These are phyloP conservation scores for Lasiosphaeriaceae sp. DNA, from an alignment of 495 filamentous ascomycete genomes.

Conservation along the genomic window DNA sequence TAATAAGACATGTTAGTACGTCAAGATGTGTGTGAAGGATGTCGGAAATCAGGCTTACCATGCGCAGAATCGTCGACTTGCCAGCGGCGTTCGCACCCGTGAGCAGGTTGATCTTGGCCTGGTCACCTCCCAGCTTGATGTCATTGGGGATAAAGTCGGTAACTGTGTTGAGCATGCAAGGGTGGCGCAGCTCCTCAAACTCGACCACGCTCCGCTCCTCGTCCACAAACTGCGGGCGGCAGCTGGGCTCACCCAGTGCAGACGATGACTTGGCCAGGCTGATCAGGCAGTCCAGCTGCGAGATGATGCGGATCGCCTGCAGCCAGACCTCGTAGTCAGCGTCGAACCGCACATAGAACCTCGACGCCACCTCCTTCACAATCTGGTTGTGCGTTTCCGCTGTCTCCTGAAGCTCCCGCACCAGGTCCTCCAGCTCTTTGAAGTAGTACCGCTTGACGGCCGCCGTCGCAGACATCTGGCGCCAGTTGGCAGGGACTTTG, in stretches of 20 bases:
- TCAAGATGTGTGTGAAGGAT: constrained; percentile 4
- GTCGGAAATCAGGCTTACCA: constrained; percentile 55
- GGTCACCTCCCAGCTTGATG: constrained; percentile 76
- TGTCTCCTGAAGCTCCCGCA: constrained; percentile 84
- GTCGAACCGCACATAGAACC: constrained; percentile 87
- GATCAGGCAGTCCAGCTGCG: constrained; percentile 93
- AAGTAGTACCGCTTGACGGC: constrained; percentile 95
- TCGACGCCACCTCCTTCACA: constrained; percentile 75
- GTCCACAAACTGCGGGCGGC: constrained; percentile 81
- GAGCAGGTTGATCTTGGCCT: constrained; percentile 81
- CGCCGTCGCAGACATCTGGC: constrained; percentile 91
- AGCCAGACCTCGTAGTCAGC: constrained; percentile 85
- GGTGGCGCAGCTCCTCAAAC: constrained; percentile 89
- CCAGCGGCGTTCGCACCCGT: constrained; percentile 97
- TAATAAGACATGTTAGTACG: constrained; percentile 14
- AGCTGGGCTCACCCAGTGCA: constrained; percentile 79
- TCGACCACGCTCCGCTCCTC: constrained; percentile 80
- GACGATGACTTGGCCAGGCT: constrained; percentile 84
- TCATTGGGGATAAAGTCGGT: constrained; percentile 97
- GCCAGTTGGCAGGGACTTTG: constrained; percentile 85
- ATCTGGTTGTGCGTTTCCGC: constrained; percentile 94
- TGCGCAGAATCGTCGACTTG: constrained; percentile 96
- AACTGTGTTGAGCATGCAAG: constrained; percentile 84
- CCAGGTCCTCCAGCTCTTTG: constrained; percentile 71
- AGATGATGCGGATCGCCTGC: constrained; percentile 75